These are phyloP conservation scores for Lasiodiplodia gonubiensis DNA, from an alignment of 2,329 filamentous ascomycete species.

Conservation along the genomic window DNA sequence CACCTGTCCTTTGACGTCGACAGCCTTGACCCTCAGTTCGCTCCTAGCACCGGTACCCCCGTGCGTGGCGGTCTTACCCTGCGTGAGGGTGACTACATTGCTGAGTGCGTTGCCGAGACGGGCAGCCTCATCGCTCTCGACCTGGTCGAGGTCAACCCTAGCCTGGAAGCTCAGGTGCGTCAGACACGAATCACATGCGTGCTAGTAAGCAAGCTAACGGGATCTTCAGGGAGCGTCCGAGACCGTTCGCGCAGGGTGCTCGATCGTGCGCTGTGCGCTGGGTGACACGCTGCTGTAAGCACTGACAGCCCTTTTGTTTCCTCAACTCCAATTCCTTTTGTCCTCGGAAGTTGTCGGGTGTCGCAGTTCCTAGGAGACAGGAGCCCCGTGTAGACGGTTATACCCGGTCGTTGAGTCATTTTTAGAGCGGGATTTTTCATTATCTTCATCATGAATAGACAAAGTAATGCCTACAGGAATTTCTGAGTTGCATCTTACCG, in stretches of 20 bases:
- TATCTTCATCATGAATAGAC: slow-evolving; percentile 15
- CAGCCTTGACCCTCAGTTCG: slow-evolving; percentile 93
- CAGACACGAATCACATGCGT: neutral
- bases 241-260: slow-evolving; percentile 89
- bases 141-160: slow-evolving; percentile 62
- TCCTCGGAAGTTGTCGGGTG: slow-evolving; percentile 23
- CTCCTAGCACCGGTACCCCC: slow-evolving; percentile 92
- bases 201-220: slow-evolving; percentile 1
- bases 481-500: slow-evolving; percentile 13
- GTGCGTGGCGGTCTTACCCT: slow-evolving; percentile 92
- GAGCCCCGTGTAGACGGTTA: slow-evolving; percentile 17
- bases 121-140: slow-evolving; percentile 64
- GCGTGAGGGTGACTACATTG: slow-evolving; percentile 96
- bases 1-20: slow-evolving; percentile 98
- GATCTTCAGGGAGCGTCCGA: slow-evolving; percentile 70
- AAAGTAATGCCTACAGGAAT: slow-evolving; percentile 19
- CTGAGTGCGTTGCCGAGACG: slow-evolving; percentile 66
- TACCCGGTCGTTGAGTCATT: slow-evolving; percentile 18
- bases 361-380: slow-evolving; percentile 7
- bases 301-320: slow-evolving; percentile 8
- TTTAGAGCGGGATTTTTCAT: slow-evolving; percentile 2
- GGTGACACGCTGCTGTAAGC: slow-evolving; percentile 84
- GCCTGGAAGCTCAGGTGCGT: slow-evolving; percentile 43
- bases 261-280: slow-evolving; percentile 86
- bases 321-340: slow-evolving; percentile 8